Evolutionary conservation across 257 asterid genomes (phyloP), one percentile per base, ranked within the genome.

Genomic region (Avicennia marina): DNA sequence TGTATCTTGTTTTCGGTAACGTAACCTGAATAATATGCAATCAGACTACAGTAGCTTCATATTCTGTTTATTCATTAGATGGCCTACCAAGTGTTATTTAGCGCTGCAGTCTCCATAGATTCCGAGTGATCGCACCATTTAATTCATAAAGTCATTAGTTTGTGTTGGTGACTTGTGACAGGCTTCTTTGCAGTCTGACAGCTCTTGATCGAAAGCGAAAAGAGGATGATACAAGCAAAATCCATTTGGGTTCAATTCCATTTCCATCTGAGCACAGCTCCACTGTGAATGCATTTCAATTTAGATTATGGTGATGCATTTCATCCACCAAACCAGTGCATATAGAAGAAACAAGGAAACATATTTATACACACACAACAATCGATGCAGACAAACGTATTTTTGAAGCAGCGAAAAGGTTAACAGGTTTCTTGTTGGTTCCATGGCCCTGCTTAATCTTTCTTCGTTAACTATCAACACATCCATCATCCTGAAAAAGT

Each of bases 361-460:
- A 53, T 49, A 22, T 45, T 34, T 68, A 41, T 53, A 49, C 67
- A 70, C 72, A 72, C 57, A 64, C 17, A 45, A 39, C 53, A 44
- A 65, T 29, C 33, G 7, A 53, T 49, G 29, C 60, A 60, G 26
- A 54, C 5, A 58, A 63, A 7, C 33, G 33, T 29, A 46, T 34
- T 33, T n/a, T 41, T 15, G 55, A 66, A 58, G 59, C 49, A 13
- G 22, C 32, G 33, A 8, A 43, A 55, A 27, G 13, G 31, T 62
- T 16, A 11, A 51, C 16, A 51, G n/a, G 50, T 6, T 2, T 61
- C 41, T 15, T 7, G 9, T 29, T 29, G 34, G 8, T 29, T 29
- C 8, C 8, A 29, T 29, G 34, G 34, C 27, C 42, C 31, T 33
- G 40, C 34, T 29, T 4, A 25, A 17, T 9, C 32, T 38, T 22